Evolutionary conservation across 2,329 filamentous ascomycete genomes (phyloP), one percentile per base, ranked within the genome.

Genomic region (Ascochyta fabae): DNA sequence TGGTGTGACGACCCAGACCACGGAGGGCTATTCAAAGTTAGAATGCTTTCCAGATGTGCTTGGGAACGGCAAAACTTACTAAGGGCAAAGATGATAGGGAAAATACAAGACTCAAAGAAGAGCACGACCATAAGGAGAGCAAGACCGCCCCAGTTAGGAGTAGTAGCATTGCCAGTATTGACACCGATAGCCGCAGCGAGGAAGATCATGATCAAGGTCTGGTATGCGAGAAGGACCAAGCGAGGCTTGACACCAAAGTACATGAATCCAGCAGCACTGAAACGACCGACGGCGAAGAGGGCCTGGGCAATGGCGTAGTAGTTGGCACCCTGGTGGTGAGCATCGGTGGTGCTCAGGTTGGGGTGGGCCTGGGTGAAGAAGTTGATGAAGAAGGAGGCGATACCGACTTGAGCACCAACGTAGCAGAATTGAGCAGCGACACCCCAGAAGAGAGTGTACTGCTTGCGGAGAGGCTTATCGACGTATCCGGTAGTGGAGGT

Each of bases 381-480:
- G 65, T 76, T 77, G 66, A 77, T 76, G 68, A 76, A 77, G 65
- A 69, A 74, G 33, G 75, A 74, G 1, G 86, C 86, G 51, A 88
- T 84, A 52, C 83, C 85, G 31, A 88, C 80, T 70, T 76, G 73
- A 16, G 70, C 72, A 40, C 71, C 73, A 35, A 80, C 74, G 67
- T 89, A 87, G 72, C 82, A 88, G 63, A 87, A 83, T 73, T 82
- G 64, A 3, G 66, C 70, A 3, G 68, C 66, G 9, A 70, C 65
- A 56, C 68, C 71, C 55, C 60, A 72, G 70, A 75, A 77, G 23
- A 75, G 70, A 34, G 64, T 75, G 61, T 70, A 71, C 65, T 91
- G 88, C 75, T 89, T 89, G 65, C 79, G 77, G 61, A 91, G 83
- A 0, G 88, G 86, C 69, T 85, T 83, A 61, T 86, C 81, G 54